Base-by-base conservation (phyloP, 768 basidiomycete genomes). In the Boletus patriciae region DNA sequence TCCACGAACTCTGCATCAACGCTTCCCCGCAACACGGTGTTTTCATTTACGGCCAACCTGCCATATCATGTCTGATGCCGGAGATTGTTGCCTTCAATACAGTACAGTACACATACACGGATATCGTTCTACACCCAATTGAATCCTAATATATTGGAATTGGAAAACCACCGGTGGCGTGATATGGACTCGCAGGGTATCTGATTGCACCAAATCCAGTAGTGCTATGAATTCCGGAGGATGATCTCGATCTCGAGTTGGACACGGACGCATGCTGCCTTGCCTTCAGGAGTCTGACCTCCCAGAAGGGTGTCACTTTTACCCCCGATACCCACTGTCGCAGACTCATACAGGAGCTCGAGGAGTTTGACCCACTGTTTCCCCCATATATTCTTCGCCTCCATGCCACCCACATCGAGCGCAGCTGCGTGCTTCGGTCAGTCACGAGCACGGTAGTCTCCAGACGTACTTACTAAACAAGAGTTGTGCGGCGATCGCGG, bases 311-410 rank as follows among this genome's bases (percentile, higher is more conserved):
- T 38, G 37, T 72, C 60, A 52, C 71, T 47, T 38, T 63, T 57
- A 8, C 69, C 52, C 44, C 76, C 79, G 51, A 83, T 73, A 6
- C 87, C 86, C 6, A 65, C 69, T 0, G 83, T 88, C 40, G 83
- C 76, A 9, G 85, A 84, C 50, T 85, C 80, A 59, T 91, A 84
- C 15, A 92, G 67, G 15, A 89, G 69, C 25, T 76, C 79, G 21
- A 93, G 77, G 50, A 92, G 70, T 68, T 92, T 92, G 55, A 85
- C 72, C 84, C 88, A 92, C 69, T 92, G 90, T 38, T 76, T 73
- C n/a, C 90, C 90, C 85, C 87, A 92, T 10, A 88, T 72, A 27
- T 77, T 71, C 53, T 76, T 75, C 10, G 86, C 87, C 47, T 83
- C 76, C 25, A 75, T 59, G 3, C 91, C 89, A 61, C 86, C 78